A percentile compares a stretch with the other conserved stretches of the same genome.
Evolutionary conservation across 2,329 filamentous ascomycete species (phyloP).

Genomic region (Graphilbum sp.): DNA sequence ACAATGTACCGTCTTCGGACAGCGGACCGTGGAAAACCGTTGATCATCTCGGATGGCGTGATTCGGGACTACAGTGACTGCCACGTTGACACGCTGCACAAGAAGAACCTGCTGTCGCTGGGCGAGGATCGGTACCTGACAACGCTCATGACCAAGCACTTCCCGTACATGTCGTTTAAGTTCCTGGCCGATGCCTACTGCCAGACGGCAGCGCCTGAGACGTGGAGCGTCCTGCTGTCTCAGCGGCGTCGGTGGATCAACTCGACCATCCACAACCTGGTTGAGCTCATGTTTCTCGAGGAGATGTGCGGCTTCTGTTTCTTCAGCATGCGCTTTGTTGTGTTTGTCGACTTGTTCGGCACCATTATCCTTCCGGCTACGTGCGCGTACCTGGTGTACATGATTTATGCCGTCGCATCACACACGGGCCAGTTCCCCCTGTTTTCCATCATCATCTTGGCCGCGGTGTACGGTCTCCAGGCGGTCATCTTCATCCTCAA

Average conservation of each 20-base stretch:
- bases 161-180: conserved; percentile 90
- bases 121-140: conserved; percentile 96
- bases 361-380: conserved; percentile 86
- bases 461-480: conserved; percentile 86
- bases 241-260: conserved; percentile 99
- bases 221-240: conserved; percentile 87
- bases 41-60: conserved; percentile 82
- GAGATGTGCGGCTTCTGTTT: conserved; percentile 98
- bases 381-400: conserved; percentile 69
- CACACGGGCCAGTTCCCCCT: conserved; percentile 60
- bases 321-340: conserved; percentile 95
- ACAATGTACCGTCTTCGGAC: conserved; percentile 96
- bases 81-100: conserved; percentile 83
- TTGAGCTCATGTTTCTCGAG: conserved; percentile 74
- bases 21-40: conserved; percentile 79
- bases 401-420: conserved; percentile 65
- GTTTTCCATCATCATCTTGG: conserved; percentile 79
- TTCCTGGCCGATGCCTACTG: conserved; percentile 89
- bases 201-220: conserved; percentile 83
- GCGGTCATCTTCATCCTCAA: conserved; percentile 93
- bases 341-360: conserved; percentile 85
- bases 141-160: conserved; percentile 95
- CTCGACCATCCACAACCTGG: conserved; percentile 92
- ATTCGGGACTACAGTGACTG: conserved; percentile 81
- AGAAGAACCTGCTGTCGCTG: conserved; percentile 88